Base-by-base conservation (phyloP, 1,284 basidiomycete species). In the Anthracocystis setariae region DNA sequence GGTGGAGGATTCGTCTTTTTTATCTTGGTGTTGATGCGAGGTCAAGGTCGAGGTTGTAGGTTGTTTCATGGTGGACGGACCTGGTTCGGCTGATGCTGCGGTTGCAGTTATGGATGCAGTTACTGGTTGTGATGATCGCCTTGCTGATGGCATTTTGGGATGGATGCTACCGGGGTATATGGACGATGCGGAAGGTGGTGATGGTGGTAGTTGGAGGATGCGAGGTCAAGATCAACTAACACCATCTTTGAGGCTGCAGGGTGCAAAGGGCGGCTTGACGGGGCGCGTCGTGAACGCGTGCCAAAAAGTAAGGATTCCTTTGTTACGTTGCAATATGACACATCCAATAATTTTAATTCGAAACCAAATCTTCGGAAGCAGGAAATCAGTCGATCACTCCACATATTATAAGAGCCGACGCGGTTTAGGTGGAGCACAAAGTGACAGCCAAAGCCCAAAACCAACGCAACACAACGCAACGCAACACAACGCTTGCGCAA, bases 1-100 rank as follows among this genome's bases (percentile, higher is more conserved):
- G 18, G 73, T 71, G 5, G 68, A 73, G 4, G 75, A 59, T 27
- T 72, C 68, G 24, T 72, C 68, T 18, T 62, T 66, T 13, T 49
- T 27, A 18, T 50, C 46, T 23, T n/a, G 38, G 20, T 27, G 54
- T 27, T 45, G n/a, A n/a, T n/a, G 20, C 23, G 12, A 10, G 45
- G 45, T 12, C n/a, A n/a, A 24, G 13, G 47, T 8, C 3, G 47
- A 49, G 5, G 40, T 9, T 8, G 40, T 10, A 5, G 61, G 23
- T 17, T 20, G 52, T 8, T 56, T 13, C 4, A 46, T 5, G 7
- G 25, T 44, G 0, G 58, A 61, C 33, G 53, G 53, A 27, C 54
- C 50, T 20, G 64, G 48, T 52, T 56, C 49, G 27, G 58, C 33
- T 17, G 58, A 38, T 46, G 51, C 17, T 44, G 56, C 23, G 9